Conservation (phyloP, 2,329 filamentous ascomycete species). For the Fusarium cyanostomum region DNA sequence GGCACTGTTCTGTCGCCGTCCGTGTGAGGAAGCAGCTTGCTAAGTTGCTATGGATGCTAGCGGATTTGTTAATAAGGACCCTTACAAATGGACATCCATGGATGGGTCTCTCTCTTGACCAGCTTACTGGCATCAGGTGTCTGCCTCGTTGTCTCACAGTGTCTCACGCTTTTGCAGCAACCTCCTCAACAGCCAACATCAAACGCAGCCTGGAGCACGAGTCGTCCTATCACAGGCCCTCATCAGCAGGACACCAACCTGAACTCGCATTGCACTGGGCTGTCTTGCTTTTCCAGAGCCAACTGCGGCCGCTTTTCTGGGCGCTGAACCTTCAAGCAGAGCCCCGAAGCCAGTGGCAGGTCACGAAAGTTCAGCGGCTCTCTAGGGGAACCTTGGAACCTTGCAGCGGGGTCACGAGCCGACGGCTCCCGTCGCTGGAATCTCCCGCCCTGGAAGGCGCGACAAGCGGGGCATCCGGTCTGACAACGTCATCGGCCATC, state of each 20-base stretch:
- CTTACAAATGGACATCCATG: background rate
- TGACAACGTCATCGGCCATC: slow-evolving; percentile 42
- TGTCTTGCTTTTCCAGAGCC: background rate
- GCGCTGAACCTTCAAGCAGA: slow-evolving; percentile 9
- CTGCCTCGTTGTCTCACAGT: slow-evolving; percentile 1
- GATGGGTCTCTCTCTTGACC: background rate
- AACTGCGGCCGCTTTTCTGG: slow-evolving; percentile 1
- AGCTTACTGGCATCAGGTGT: slow-evolving; percentile 19
- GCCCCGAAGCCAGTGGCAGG: background rate
- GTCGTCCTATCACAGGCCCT: slow-evolving; percentile 32
- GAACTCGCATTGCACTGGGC: background rate
- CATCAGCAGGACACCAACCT: slow-evolving; percentile 32
- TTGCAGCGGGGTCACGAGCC: slow-evolving; percentile 39
- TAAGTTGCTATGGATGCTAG: background rate
- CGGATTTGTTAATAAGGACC: background rate
- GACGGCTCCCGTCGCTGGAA: slow-evolving; percentile 15
- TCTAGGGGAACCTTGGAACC: slow-evolving; percentile 24
- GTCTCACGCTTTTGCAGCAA: slow-evolving; percentile 14
- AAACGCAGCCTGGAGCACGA: background rate
- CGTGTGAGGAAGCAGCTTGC: background rate
- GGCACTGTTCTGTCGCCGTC: background rate
- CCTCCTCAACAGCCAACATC: background rate
- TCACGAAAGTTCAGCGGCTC: background rate
- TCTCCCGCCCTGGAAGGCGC: slow-evolving; percentile 33
- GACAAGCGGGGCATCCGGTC: slow-evolving; percentile 35